Evolutionary conservation across 2,329 filamentous ascomycete genomes (phyloP).

Genomic region (Chaetomiaceae sp.): DNA sequence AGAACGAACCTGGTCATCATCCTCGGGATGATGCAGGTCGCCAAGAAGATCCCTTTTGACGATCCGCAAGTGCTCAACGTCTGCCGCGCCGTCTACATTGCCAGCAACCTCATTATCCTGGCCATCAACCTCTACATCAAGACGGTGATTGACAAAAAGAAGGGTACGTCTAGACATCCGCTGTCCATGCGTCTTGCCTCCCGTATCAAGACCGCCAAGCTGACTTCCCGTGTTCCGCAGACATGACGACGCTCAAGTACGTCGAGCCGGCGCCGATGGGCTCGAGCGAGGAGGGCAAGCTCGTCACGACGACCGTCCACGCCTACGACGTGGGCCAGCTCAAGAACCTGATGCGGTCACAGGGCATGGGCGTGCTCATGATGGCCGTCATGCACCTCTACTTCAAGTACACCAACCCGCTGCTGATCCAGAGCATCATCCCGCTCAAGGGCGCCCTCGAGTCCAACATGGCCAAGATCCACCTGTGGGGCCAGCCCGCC

Average conservation of each 20-base stretch:
- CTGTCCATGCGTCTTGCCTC: background rate
- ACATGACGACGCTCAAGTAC: constrained; percentile 97
- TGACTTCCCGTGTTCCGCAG: constrained; percentile 42
- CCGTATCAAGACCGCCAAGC: background rate
- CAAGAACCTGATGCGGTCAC: constrained; percentile 77
- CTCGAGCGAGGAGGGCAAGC: constrained; percentile 88
- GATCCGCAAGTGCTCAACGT: constrained; percentile 61
- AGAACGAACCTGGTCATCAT: constrained; percentile 94
- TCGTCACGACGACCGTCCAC: constrained; percentile 92
- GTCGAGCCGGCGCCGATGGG: constrained; percentile 94
- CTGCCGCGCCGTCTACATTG: constrained; percentile 51
- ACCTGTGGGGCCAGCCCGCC: constrained; percentile 82
- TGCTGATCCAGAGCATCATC: constrained; percentile 97
- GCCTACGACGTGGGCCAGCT: constrained; percentile 90
- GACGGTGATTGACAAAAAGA: constrained; percentile 87
- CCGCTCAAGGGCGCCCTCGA: constrained; percentile 94
- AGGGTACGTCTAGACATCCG: constrained; percentile 58
- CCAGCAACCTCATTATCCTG: constrained; percentile 75
- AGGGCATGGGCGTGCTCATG: constrained; percentile 96
- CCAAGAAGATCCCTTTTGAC: constrained; percentile 93
- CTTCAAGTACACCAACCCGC: constrained; percentile 99
- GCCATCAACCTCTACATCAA: constrained; percentile 82
- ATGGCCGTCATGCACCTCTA: constrained; percentile 99
- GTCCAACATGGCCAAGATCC: constrained; percentile 93
- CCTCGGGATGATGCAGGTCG: constrained; percentile 96